Conservation (phyloP, 2,329 filamentous ascomycete species). For the Neofusicoccum laricinum region DNA sequence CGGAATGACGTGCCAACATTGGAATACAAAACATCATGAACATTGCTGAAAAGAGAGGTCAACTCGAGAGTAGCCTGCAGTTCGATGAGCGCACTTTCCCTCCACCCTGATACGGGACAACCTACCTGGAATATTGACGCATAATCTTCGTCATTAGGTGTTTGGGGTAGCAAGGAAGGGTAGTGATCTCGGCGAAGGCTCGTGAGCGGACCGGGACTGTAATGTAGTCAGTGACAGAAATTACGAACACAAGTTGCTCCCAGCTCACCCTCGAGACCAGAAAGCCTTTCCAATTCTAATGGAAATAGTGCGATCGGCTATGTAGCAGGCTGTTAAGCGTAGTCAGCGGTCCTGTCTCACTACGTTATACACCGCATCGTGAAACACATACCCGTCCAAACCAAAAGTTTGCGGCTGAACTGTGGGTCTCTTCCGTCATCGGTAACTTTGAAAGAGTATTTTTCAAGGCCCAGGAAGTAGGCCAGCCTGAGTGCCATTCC, state of each 20-base stretch:
- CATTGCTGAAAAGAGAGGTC: constrained; percentile 70
- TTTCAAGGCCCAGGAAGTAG: constrained; percentile 68
- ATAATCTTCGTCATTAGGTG: constrained; percentile 62
- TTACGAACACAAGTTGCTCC: too few species aligned
- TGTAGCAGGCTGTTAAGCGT: constrained; percentile 55
- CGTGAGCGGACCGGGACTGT: constrained; percentile 61
- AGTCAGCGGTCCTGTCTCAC: background rate
- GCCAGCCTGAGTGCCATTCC: constrained; percentile 67
- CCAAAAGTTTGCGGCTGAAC: constrained; percentile 62
- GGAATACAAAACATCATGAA: constrained; percentile 71
- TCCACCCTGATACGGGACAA: background rate
- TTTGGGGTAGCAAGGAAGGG: constrained; percentile 60
- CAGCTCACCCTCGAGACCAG: constrained; percentile 58
- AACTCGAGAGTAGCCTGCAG: constrained; percentile 61
- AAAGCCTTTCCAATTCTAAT: constrained; percentile 70
- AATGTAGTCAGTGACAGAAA: background rate
- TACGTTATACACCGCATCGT: background rate
- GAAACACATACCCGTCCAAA: constrained; percentile 57
- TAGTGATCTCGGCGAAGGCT: constrained; percentile 65
- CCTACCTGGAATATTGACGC: constrained; percentile 61
- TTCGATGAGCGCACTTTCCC: background rate
- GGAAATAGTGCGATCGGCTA: constrained; percentile 66
- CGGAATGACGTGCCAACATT: constrained; percentile 68
- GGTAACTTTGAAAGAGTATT: constrained; percentile 63
- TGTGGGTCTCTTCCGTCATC: constrained; percentile 57